Conservation (phyloP, 2,329 filamentous ascomycete genomes). For the Didymella pinodella region DNA sequence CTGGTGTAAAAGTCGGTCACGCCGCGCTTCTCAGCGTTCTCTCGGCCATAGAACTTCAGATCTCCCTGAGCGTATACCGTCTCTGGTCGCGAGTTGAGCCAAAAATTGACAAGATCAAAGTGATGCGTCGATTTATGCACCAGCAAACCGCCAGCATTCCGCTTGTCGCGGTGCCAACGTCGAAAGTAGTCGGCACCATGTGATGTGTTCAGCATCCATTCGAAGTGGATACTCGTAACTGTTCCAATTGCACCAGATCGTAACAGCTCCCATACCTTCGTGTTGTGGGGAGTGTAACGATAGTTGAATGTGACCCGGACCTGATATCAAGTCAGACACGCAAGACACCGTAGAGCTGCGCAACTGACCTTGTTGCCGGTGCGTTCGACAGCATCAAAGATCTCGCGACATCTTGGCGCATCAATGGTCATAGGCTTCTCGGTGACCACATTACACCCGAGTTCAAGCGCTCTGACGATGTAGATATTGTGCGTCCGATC, state of each 20-base stretch:
- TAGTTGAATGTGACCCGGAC: conserved; percentile 71
- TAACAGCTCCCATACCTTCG: conserved; percentile 64
- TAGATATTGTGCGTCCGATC: conserved; percentile 69
- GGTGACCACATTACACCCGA: conserved; percentile 68
- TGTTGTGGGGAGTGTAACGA: conserved; percentile 71
- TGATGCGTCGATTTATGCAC: conserved; percentile 71
- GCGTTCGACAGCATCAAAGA: conserved; percentile 61
- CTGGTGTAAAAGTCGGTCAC: conserved; percentile 61
- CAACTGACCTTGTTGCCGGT: conserved; percentile 48
- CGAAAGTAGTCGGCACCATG: conserved; percentile 71
- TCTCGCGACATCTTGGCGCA: conserved; percentile 61
- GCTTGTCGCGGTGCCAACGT: conserved; percentile 69
- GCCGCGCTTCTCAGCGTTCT: conserved; percentile 67
- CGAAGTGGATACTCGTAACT: conserved; percentile 66
- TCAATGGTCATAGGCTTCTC: conserved; percentile 73
- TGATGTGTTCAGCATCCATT: conserved; percentile 69
- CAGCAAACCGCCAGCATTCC: conserved; percentile 66
- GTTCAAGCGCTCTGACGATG: conserved; percentile 65
- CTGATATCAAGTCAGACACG: conserved; percentile 18
- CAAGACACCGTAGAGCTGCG: conserved; percentile 25
- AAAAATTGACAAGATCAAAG: conserved; percentile 70
- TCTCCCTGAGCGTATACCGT: conserved; percentile 67
- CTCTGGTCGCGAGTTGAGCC: conserved; percentile 63
- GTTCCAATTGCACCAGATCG: conserved; percentile 63
- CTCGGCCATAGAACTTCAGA: conserved; percentile 67